phyloP scores from a whole-genome alignment of 208 protist genomes.

The Kentomonas sorsogonicus region DNA sequence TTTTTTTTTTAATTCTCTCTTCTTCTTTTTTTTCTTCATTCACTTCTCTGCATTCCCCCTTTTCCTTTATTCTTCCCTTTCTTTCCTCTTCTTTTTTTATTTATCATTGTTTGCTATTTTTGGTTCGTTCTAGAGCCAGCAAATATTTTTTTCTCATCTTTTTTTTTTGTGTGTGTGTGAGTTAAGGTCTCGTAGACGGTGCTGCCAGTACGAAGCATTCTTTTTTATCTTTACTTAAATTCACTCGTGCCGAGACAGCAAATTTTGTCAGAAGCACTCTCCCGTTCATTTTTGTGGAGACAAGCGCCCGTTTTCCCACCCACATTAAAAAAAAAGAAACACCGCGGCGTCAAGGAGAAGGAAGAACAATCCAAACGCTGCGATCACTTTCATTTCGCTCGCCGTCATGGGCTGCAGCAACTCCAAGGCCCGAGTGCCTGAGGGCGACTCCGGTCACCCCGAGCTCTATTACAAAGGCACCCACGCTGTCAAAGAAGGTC shows the following conservation, averaged over 20 bases:
- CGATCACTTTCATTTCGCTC: not conserved
- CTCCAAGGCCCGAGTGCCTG: not conserved
- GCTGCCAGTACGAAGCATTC: not conserved
- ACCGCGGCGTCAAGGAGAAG: not conserved
- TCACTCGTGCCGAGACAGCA: too few species aligned
- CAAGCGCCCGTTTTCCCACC: not conserved
- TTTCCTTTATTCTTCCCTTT: slow-evolving; percentile 9
- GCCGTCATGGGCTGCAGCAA: too few species aligned
- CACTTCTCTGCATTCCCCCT: slow-evolving; percentile 1
- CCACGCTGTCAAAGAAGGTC: slow-evolving; percentile 5
- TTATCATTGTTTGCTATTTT: slow-evolving; percentile 4
- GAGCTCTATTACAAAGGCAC: slow-evolving; percentile 16
- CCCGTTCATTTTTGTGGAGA: not conserved
- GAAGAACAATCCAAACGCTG: not conserved
- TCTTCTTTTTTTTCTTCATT: too few species aligned
- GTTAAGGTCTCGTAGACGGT: not conserved
- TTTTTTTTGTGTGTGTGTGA: not conserved
- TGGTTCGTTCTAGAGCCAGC: not conserved
- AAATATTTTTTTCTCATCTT: not conserved
- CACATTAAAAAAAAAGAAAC: not conserved
- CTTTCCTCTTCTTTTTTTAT: slow-evolving; percentile 7
- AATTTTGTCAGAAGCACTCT: too few species aligned
- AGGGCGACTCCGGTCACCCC: slow-evolving; percentile 13
- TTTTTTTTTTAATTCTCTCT: too few species aligned
- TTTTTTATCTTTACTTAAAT: not conserved